phyloP scores from a whole-genome alignment of 441 rosid species.

The Euphorbia schlechtendalii region DNA sequence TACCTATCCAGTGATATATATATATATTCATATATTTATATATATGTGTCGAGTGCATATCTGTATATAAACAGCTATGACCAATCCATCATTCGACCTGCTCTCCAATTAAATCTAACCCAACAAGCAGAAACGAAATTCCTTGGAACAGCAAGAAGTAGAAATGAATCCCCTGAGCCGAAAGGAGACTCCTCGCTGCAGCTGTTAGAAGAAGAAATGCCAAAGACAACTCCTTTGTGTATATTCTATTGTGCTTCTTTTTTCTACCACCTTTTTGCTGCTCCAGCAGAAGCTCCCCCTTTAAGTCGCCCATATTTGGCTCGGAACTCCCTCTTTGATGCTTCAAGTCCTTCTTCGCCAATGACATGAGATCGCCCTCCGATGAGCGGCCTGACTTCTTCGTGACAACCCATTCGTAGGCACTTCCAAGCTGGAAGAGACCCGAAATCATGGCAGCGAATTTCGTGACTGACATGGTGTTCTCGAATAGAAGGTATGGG shows the following conservation, averaged over 20 bases:
- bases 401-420: conserved; percentile 94
- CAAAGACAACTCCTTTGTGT: conserved; percentile 65
- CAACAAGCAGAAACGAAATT: conserved; percentile 79
- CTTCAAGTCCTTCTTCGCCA: conserved; percentile 46
- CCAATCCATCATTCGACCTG: conserved; percentile 49
- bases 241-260: conserved; percentile 75
- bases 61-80: too few species aligned
- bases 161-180: conserved; percentile 95
- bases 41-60: conserved; percentile 13
- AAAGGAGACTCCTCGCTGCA: conserved; percentile 70
- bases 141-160: conserved; percentile 96
- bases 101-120: conserved; percentile 88
- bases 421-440: conserved; percentile 90
- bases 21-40: background rate
- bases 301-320: conserved; percentile 49
- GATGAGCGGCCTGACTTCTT: conserved; percentile 93
- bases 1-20: background rate
- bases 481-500: conserved; percentile 93
- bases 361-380: conserved; percentile 68
- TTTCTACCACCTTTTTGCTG: too few species aligned
- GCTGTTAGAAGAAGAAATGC: conserved; percentile 84
- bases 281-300: conserved; percentile 40
- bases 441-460: conserved; percentile 96
- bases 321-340: conserved; percentile 51
- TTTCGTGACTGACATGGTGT: conserved; percentile 97